These are phyloP conservation scores for Colletotrichum cordylinicola DNA, from an alignment of 2,329 filamentous ascomycete species.

Conservation along the genomic window DNA sequence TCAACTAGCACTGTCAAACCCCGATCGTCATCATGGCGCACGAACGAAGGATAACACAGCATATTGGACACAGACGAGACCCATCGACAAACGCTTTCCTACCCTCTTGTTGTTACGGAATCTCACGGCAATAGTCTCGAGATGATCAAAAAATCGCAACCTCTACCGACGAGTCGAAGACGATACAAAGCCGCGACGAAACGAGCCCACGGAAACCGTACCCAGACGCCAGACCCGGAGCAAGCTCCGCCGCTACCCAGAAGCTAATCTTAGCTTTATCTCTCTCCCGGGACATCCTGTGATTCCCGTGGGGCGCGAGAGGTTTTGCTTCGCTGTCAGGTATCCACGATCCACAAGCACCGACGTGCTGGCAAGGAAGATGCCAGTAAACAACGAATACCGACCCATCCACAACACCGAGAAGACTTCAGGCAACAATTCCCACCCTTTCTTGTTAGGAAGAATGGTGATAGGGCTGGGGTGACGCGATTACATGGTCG, in stretches of 20 bases:
- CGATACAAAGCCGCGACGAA: not conserved
- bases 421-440: not conserved
- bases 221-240: not conserved
- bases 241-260: not conserved
- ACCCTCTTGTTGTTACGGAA: too few relatives aligned
- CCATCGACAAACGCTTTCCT: too few relatives aligned
- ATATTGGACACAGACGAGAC: too few relatives aligned
- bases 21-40: too few relatives aligned
- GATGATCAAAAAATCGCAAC: too few relatives aligned
- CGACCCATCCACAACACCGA: not conserved
- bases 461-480: not conserved
- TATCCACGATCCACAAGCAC: not conserved
- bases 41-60: too few relatives aligned
- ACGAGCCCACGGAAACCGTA: not conserved
- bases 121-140: too few relatives aligned
- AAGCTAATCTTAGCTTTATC: not conserved
- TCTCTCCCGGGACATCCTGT: not conserved
- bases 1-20: not conserved
- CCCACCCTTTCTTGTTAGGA: accelerated
- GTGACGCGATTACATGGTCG: not conserved
- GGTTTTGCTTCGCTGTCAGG: not conserved
- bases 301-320: not conserved
- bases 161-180: not conserved
- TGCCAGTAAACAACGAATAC: not conserved
- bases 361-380: not conserved